A percentile compares a stretch with the other conserved stretches of the same genome.
These are phyloP conservation scores for Fusarium sterilihyphosum DNA, from an alignment of 2,329 filamentous ascomycete genomes.

Conservation along the genomic window DNA sequence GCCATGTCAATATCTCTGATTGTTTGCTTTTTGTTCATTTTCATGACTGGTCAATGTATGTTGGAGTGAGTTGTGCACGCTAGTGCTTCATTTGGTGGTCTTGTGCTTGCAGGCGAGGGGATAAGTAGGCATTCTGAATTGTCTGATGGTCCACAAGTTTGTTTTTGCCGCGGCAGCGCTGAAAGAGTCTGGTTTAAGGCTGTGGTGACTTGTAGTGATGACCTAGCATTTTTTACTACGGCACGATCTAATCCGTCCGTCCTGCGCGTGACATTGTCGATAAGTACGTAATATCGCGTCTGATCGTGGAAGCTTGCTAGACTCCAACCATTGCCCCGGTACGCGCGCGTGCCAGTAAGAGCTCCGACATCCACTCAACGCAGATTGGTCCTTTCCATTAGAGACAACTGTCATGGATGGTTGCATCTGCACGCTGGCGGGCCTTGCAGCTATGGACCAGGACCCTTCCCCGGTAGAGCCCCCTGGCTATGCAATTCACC, in stretches of 20 bases:
- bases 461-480: constrained; percentile 37
- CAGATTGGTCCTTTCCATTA: constrained; percentile 35
- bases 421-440: constrained; percentile 41
- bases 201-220: neutral
- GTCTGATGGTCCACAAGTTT: neutral
- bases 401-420: constrained; percentile 38
- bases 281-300: constrained; percentile 37
- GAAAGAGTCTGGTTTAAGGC: constrained; percentile 20
- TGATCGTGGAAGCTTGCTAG: constrained; percentile 37
- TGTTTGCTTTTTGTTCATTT: constrained; percentile 11
- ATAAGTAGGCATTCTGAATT: neutral
- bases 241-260: constrained; percentile 30
- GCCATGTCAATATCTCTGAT: constrained; percentile 16
- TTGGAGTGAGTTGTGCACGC: neutral
- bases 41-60: neutral
- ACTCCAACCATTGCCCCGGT: constrained; percentile 41
- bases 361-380: constrained; percentile 32
- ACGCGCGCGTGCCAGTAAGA: constrained; percentile 39
- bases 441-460: constrained; percentile 40
- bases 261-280: constrained; percentile 35
- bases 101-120: neutral
- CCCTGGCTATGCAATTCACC: constrained; percentile 37
- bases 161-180: constrained; percentile 35
- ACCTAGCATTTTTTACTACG: constrained; percentile 1
- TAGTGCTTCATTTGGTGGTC: neutral